Conservation (phyloP, 2,329 filamentous ascomycete genomes). For the Trichoderma brevicompactum region DNA sequence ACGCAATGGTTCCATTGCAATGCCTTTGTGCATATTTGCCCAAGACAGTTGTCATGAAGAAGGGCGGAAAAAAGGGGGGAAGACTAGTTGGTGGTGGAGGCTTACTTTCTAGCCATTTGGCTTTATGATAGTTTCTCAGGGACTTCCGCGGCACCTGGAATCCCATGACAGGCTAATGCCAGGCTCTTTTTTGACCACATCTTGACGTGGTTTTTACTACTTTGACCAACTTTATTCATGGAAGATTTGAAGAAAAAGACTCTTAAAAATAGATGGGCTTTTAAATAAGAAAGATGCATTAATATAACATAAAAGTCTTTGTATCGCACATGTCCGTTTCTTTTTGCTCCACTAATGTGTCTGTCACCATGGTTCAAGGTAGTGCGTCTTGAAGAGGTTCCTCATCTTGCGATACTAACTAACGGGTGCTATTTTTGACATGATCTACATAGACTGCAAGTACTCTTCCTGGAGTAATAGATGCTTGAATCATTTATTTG, state of each 20-base stretch:
- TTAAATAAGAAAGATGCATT: background rate
- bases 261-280: background rate
- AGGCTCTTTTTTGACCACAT: background rate
- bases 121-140: background rate
- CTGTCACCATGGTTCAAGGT: no score
- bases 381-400: no score
- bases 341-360: background rate
- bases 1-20: background rate
- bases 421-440: no score
- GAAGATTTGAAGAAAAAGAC: background rate
- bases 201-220: background rate
- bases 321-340: background rate
- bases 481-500: background rate
- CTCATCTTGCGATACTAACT: no score
- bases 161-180: background rate
- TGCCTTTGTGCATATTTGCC: background rate
- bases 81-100: background rate
- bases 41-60: background rate
- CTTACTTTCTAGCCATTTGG: constrained; percentile 26
- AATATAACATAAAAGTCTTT: constrained; percentile 6
- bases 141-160: background rate
- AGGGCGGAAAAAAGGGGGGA: constrained; percentile 5
- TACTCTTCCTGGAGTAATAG: no score
- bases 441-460: no score
- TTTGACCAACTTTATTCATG: background rate